These are phyloP conservation scores for Cyberlindnera meyerae DNA, from an alignment of 805 yeast genomes.

Conservation along the genomic window DNA sequence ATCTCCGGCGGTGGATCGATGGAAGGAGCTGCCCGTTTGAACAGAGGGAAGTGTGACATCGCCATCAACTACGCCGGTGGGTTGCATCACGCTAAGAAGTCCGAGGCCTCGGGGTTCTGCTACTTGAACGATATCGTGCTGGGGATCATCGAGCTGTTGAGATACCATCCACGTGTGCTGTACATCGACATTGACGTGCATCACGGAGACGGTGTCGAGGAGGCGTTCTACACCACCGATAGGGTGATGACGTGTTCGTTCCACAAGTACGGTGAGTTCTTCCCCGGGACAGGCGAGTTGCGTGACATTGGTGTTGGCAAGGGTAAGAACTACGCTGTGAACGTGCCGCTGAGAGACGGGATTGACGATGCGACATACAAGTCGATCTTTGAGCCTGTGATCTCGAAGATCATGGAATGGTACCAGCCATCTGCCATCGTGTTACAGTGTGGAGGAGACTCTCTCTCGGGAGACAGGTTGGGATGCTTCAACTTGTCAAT, in stretches of 20 bases:
- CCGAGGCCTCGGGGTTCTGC: conserved; percentile 88
- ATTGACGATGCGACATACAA: conserved; percentile 81
- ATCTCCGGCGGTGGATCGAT: conserved; percentile 85
- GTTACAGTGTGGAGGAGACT: conserved; percentile 98
- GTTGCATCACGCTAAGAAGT: conserved; percentile 86
- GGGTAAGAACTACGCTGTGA: conserved; percentile 79
- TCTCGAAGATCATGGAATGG: conserved; percentile 71
- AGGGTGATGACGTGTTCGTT: conserved; percentile 87
- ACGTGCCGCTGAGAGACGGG: conserved; percentile 87
- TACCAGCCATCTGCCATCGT: conserved; percentile 95
- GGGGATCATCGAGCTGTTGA: conserved; percentile 71
- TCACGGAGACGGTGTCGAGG: conserved; percentile 95
- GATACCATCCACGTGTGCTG: conserved; percentile 80
- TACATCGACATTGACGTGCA: conserved; percentile 90
- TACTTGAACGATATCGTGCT: conserved; percentile 86
- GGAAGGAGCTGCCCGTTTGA: conserved; percentile 83
- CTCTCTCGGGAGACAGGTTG: conserved; percentile 89
- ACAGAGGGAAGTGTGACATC: conserved; percentile 79
- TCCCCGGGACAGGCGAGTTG: conserved; percentile 89
- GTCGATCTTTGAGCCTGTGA: conserved; percentile 85
- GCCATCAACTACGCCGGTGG: conserved; percentile 96
- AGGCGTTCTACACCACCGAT: conserved; percentile 88
- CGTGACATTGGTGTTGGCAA: conserved; percentile 80
- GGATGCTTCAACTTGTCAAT: conserved; percentile 95
- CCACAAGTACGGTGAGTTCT: conserved; percentile 89